Base-by-base conservation (phyloP, 2,329 filamentous ascomycete genomes). In the Paracamarosporium sp. region DNA sequence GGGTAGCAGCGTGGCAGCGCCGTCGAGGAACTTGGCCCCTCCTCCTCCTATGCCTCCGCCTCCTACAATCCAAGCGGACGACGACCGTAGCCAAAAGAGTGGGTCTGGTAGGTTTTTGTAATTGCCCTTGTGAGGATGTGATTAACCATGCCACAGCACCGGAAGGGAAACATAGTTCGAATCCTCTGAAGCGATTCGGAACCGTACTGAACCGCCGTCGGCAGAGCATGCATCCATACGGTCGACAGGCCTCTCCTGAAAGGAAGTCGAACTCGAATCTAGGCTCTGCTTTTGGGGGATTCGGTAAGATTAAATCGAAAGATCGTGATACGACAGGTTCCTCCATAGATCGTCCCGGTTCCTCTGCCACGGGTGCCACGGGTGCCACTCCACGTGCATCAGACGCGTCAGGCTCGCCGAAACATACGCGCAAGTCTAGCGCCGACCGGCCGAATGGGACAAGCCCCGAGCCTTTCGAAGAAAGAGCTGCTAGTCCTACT, bases 271-370 rank as follows among this genome's bases (percentile, higher is more conserved):
- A 76, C 8, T 82, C 60, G 80, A 88, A 76, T 56, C 40, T 89
- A 85, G 71, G 85, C 80, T 56, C 83, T 79, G 72, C 81, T 83
- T 65, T 88, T 83, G 80, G 81, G 20, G 82, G 84, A 1, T 90
- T 92, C 68, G 85, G 86, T 35, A 84, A 89, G 45, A 80, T 86
- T 27, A 86, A 85, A 63, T 88, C 85, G 64, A 90, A 88, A 70
- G 88, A 91, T 56, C 85, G 86, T 24, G 75, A 82, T 13, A 62
- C 80, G 52, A 71, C 85, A 30, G 52, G 48, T 17, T 58, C 68
- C 22, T 64, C 65, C 6, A 63, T 69, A 36, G 72, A 72, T 55
- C 68, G 73, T 20, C 75, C 75, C 25, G 61, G 54, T 20, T 77
- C 76, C 12, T 74, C 76, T 5, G 43, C 71, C 3, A 69, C 73